Evolutionary conservation across 2,329 filamentous ascomycete genomes (phyloP), one percentile per base, ranked within the genome.

Genomic region (Phaeosphaeriaceae sp.): DNA sequence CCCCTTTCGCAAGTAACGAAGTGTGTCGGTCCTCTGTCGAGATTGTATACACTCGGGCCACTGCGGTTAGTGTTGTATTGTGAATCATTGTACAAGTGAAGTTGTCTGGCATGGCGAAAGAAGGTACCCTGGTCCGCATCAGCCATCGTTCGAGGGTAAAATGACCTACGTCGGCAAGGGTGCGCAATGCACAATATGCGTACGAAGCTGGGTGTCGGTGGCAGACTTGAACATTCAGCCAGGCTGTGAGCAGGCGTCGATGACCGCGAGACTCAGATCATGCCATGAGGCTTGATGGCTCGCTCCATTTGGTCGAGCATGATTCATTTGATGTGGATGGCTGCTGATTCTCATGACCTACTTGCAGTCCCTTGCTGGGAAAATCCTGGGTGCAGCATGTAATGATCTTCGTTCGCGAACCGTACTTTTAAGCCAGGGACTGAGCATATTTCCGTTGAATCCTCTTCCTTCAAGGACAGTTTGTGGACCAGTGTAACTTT

Each of bases 201-300:
- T 17, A 17, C 49, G n/a, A 42, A 10, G 8, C 32, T 26, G 22
- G 22, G 22, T 19, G 11, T 43, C 22, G 22, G 32, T 26, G 32
- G 21, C 35, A 52, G 32, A 24, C n/a, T 22, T 35, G 22, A 19
- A 52, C 32, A 44, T n/a, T n/a, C 13, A 17, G 15, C 35, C 35
- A n/a, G 35, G n/a, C 9, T 7, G 4, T n/a, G 22, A 19, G 17
- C 28, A 52, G 49, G 24, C n/a, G 47, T 43, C 26, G 21, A 24
- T 52, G 32, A 52, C 21, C 22, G 32, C 30, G 35, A 22, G n/a
- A 43, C 32, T 24, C 17, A 10, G 19, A 42, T 11, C 26, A 22
- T 52, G n/a, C 28, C 49, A 26, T 42, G 22, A 44, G 49, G 22
- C 49, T 52, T 52, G 11, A 24, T 51, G 30, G 15, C 22, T 24